A percentile compares a stretch with the other conserved stretches of the same genome.
phyloP scores from a whole-genome alignment of 257 asterid genomes.

The Solanum sparsipilum region DNA sequence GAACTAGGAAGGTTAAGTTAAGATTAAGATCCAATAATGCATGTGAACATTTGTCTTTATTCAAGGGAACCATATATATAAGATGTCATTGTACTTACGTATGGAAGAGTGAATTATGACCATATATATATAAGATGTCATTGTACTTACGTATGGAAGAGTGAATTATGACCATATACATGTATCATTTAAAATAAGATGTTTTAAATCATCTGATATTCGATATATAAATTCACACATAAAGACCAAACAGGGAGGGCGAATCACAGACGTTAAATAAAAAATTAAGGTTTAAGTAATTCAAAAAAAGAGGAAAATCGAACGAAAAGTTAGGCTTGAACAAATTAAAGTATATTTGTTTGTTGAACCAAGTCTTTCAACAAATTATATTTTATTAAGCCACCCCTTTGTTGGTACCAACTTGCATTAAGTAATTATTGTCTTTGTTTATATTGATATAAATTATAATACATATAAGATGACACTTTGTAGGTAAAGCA shows the following conservation, averaged over 20 bases:
- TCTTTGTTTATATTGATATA: neutral
- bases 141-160: neutral
- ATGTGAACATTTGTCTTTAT: neutral
- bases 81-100: neutral
- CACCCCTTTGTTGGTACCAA: neutral
- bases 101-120: neutral
- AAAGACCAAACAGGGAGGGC: too few species aligned
- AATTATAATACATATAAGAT: neutral
- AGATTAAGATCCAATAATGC: neutral
- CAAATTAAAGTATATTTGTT: too few species aligned
- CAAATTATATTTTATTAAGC: neutral
- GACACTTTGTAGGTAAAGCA: neutral
- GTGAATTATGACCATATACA: neutral
- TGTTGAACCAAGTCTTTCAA: neutral
- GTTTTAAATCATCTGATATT: neutral
- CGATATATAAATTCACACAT: neutral
- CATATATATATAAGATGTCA: neutral
- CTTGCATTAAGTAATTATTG: neutral
- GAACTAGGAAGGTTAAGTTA: neutral
- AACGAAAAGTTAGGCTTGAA: too few species aligned
- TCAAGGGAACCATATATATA: neutral
- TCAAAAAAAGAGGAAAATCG: too few species aligned
- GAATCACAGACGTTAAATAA: too few species aligned
- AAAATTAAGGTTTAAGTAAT: too few species aligned
- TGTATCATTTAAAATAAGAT: neutral